phyloP scores from a whole-genome alignment of 768 basidiomycete genomes.

The Lanmaoa pseudosensibilis region DNA sequence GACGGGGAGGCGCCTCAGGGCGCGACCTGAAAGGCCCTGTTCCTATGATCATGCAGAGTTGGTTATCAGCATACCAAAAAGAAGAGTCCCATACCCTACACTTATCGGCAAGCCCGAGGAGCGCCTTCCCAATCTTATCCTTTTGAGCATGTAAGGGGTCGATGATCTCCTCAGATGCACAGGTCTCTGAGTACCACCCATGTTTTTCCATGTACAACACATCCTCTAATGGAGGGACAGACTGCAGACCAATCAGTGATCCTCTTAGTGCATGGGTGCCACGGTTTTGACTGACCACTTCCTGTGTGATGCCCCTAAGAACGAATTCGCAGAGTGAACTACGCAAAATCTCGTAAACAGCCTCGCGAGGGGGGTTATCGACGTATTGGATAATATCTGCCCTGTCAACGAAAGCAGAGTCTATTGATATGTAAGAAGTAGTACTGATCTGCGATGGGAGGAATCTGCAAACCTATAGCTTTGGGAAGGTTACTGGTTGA shows the following conservation, averaged over 20 bases:
- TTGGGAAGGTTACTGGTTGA: constrained; percentile 94
- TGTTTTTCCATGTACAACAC: constrained; percentile 32
- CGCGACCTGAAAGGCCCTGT: constrained; percentile 89
- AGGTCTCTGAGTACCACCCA: constrained; percentile 4
- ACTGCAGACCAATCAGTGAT: constrained; percentile 38
- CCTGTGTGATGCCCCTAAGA: constrained; percentile 63
- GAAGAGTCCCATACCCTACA: constrained; percentile 65
- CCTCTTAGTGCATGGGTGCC: not conserved
- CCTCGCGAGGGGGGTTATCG: constrained; percentile 86
- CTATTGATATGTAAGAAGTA: constrained; percentile 40
- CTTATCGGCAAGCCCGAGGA: constrained; percentile 67
- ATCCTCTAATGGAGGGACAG: constrained; percentile 60
- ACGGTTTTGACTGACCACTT: constrained; percentile 48
- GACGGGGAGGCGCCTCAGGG: constrained; percentile 90
- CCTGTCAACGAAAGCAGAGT: constrained; percentile 93
- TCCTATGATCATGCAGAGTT: constrained; percentile 37
- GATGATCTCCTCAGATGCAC: constrained; percentile 5
- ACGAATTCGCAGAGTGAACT: constrained; percentile 82
- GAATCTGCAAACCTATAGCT: constrained; percentile 74
- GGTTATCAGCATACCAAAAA: not conserved
- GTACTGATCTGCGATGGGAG: not conserved
- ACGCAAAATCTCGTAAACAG: constrained; percentile 89
- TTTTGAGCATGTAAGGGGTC: constrained; percentile 46
- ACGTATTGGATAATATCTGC: constrained; percentile 97
- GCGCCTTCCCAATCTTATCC: constrained; percentile 52